Conservation (phyloP, 129 eudicot genomes). For the Chrysanthemum seticuspe region DNA sequence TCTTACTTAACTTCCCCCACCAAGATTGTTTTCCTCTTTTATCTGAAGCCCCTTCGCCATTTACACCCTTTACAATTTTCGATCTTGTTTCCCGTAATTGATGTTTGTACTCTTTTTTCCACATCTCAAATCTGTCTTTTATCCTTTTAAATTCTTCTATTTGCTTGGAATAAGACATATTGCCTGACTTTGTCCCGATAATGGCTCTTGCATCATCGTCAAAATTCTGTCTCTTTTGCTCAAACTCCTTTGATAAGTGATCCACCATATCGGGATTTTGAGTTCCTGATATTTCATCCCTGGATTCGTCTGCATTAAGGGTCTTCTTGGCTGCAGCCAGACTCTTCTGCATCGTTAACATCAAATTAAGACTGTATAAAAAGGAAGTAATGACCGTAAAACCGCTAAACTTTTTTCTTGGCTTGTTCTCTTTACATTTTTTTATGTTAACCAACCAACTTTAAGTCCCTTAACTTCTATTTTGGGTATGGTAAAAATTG, state of each 20-base stretch:
- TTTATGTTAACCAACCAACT: too few relatives aligned
- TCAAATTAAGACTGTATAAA: neutral
- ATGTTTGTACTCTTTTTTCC: slow-evolving; percentile 74
- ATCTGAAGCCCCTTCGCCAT: slow-evolving; percentile 37
- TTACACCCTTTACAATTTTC: slow-evolving; percentile 41
- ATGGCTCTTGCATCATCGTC: slow-evolving; percentile 58
- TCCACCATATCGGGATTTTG: slow-evolving; percentile 44
- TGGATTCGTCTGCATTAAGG: slow-evolving; percentile 47
- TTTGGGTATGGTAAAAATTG: too few relatives aligned
- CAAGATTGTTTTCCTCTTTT: slow-evolving; percentile 41
- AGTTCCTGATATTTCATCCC: slow-evolving; percentile 34
- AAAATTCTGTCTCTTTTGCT: slow-evolving; percentile 54
- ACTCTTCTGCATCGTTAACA: slow-evolving; percentile 39
- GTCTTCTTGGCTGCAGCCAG: slow-evolving; percentile 64
- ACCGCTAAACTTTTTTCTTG: too few relatives aligned
- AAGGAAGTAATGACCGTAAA: too few relatives aligned
- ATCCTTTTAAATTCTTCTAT: slow-evolving; percentile 54
- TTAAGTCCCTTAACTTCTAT: too few relatives aligned
- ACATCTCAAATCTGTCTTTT: slow-evolving; percentile 52
- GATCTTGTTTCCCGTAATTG: slow-evolving; percentile 57
- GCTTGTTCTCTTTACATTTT: too few relatives aligned
- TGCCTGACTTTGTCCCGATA: slow-evolving; percentile 26
- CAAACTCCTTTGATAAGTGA: slow-evolving; percentile 57
- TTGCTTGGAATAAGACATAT: slow-evolving; percentile 34
- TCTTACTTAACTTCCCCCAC: slow-evolving; percentile 74